These are phyloP conservation scores for Bombardia bombarda DNA, from an alignment of 495 filamentous ascomycete genomes.

Conservation along the genomic window DNA sequence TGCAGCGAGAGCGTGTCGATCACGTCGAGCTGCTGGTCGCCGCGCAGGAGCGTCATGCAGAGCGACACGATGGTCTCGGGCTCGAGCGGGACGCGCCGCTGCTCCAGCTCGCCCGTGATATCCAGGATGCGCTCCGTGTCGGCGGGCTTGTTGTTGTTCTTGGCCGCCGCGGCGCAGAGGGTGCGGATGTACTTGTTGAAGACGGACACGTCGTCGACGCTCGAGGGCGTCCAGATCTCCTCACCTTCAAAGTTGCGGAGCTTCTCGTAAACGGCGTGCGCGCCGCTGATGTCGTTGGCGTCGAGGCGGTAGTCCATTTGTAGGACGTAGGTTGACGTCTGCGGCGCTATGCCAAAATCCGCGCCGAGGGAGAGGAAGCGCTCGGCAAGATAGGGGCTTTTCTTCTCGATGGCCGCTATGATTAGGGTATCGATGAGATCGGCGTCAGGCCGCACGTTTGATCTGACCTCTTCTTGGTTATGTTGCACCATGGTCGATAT, in stretches of 20 bases:
- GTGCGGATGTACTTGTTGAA: constrained; percentile 71
- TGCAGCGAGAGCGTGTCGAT: constrained; percentile 68
- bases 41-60: constrained; percentile 58
- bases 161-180: constrained; percentile 47
- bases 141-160: too few species aligned
- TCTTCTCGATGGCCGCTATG: constrained; percentile 58
- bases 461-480: constrained; percentile 13
- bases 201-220: constrained; percentile 51
- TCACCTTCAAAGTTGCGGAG: constrained; percentile 44
- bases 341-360: constrained; percentile 53
- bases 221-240: constrained; percentile 27
- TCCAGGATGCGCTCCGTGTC: constrained; percentile 59
- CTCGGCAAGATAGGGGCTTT: constrained; percentile 64
- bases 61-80: constrained; percentile 65
- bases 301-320: constrained; percentile 68
- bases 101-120: constrained; percentile 67
- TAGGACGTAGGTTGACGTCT: constrained; percentile 59
- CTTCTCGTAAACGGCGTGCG: constrained; percentile 53
- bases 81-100: constrained; percentile 59
- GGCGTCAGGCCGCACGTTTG: constrained; percentile 50
- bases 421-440: constrained; percentile 68
- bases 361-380: constrained; percentile 58
- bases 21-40: constrained; percentile 65
- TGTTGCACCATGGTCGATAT: constrained; percentile 46
- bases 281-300: constrained; percentile 59